Evolutionary conservation across 371 early-diverging fungal species (phyloP).

Genomic region (Mortierella sp.): DNA sequence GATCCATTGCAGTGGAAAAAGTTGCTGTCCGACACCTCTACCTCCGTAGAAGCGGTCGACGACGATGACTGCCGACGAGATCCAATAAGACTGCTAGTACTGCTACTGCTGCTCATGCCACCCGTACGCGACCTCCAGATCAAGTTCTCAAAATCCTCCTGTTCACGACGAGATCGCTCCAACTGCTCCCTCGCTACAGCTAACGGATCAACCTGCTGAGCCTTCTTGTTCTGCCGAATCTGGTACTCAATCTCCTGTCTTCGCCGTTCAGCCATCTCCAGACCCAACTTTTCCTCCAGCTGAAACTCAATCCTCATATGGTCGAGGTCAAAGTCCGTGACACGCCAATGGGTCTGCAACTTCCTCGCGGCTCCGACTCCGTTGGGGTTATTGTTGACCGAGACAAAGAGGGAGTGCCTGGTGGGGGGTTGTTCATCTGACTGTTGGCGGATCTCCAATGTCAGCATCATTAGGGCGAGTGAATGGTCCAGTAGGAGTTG

Average conservation of each 20-base stretch:
- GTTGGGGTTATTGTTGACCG: neutral
- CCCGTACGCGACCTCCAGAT: slow-evolving; percentile 32
- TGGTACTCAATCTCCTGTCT: slow-evolving; percentile 14
- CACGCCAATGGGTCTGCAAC: slow-evolving; percentile 33
- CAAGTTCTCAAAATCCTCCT: slow-evolving; percentile 27
- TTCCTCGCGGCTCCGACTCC: neutral
- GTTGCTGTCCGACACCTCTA: slow-evolving; percentile 24
- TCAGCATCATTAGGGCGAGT: slow-evolving; percentile 40
- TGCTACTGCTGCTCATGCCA: slow-evolving; percentile 4
- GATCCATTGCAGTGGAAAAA: slow-evolving; percentile 39
- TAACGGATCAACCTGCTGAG: neutral
- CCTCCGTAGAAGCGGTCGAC: neutral
- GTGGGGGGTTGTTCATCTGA: neutral
- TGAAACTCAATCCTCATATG: slow-evolving; percentile 32
- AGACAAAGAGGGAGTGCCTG: neutral
- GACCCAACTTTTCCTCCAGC: slow-evolving; percentile 43
- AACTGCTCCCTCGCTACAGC: neutral
- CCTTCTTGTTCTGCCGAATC: neutral
- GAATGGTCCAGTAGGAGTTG: slow-evolving; percentile 32
- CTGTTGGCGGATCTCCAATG: slow-evolving; percentile 32
- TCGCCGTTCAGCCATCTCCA: slow-evolving; percentile 35
- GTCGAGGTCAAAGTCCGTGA: slow-evolving; percentile 28
- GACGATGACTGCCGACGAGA: neutral
- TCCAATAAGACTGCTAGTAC: neutral
- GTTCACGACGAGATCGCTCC: neutral